Base-by-base conservation (phyloP, 345 rosid species). In the Carallia pectinifolia region DNA sequence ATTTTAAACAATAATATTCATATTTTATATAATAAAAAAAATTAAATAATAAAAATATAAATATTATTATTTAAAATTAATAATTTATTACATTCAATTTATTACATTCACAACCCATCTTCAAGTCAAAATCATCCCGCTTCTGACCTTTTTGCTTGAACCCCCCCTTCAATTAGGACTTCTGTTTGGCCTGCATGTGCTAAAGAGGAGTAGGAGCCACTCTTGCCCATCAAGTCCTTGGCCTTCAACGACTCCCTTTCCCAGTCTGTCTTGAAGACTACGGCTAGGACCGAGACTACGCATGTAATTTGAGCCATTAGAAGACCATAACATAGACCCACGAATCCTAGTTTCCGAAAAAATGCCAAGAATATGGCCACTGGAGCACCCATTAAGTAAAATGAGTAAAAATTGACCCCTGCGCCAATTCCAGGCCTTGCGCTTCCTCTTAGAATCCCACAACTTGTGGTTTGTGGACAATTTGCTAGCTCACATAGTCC, bases 401-500 rank as follows among this genome's bases (percentile, higher is more conserved):
- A 91, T 10, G 96, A 86, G 84, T 82, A 87, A 64, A 91, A 85
- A 65, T 89, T 89, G 71, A 91, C 83, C 15, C 76, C 84, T 3
- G 91, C 97, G 2, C 90, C 96, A 39, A 82, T 71, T 33, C 87
- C 83, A 29, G 97, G 96, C 87, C 96, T 80, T 4, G 97, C 97
- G 58, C 90, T 82, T 52, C 97, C 97, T 79, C 93, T 82, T 2
- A 91, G 74, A 55, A 91, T 89, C 73, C 98, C 98, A 48, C 97
- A 91, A 52, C 97, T 80, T 33, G 97, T 87, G 40, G 98, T 94
- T 59, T 94, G 98, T 13, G 98, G 97, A 64, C 93, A 91, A 71
- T 94, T 94, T 47, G 89, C 96, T n/a, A 94, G 82, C 84, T 94
- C 98, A 71, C 96, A 94, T 10, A 93, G 29, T 55, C 98, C 98